phyloP scores from a whole-genome alignment of 208 protist genomes.

The Angomonas ambiguus region DNA sequence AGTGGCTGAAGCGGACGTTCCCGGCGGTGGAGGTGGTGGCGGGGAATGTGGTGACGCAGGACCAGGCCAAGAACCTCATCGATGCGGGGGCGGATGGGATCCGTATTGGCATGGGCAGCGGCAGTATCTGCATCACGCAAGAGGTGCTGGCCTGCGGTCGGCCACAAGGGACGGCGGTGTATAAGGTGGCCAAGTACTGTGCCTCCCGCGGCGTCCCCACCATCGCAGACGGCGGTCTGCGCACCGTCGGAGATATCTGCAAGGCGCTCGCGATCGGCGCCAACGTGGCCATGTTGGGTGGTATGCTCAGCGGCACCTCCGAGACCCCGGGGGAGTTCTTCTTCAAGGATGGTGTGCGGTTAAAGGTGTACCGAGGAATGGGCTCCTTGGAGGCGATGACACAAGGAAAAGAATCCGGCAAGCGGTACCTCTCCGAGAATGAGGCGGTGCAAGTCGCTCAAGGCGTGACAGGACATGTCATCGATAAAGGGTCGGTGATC shows the following conservation, averaged over 20 bases:
- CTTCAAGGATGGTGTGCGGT: constrained; percentile 85
- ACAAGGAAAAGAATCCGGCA: constrained; percentile 85
- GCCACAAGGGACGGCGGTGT: constrained; percentile 95
- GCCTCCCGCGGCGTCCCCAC: constrained; percentile 89
- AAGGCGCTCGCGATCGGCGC: constrained; percentile 94
- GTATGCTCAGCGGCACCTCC: constrained; percentile 89
- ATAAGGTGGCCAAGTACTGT: constrained; percentile 88
- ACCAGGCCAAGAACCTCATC: constrained; percentile 95
- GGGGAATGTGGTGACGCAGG: constrained; percentile 96
- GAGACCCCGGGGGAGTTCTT: constrained; percentile 94
- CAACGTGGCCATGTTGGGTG: constrained; percentile 84
- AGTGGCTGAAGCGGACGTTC: constrained; percentile 90
- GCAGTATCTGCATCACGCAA: constrained; percentile 98
- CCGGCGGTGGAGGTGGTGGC: constrained; percentile 86
- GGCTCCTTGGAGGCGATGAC: constrained; percentile 94
- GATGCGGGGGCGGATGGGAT: constrained; percentile 96
- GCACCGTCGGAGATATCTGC: constrained; percentile 93
- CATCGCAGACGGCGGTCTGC: constrained; percentile 93
- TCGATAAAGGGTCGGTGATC: constrained; percentile 89
- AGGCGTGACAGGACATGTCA: constrained; percentile 87
- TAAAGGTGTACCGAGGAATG: constrained; percentile 97
- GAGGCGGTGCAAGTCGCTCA: constrained; percentile 90
- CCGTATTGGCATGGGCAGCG: constrained; percentile 97
- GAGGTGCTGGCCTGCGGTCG: constrained; percentile 93
- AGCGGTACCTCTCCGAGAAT: constrained; percentile 89